Conservation (phyloP, 768 basidiomycete genomes). For the Boletus subparvulus region DNA sequence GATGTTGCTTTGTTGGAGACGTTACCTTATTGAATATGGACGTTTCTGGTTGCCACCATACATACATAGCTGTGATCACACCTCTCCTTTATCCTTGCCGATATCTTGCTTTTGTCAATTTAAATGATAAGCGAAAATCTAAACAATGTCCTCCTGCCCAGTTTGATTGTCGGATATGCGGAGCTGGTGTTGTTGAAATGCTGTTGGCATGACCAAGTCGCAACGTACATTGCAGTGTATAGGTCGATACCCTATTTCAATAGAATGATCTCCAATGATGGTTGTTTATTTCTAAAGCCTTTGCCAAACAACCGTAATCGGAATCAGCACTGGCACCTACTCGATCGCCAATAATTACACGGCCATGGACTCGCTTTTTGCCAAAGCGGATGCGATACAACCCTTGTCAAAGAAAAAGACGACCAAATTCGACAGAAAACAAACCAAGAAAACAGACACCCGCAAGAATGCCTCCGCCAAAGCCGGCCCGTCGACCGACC, state of each 20-base stretch:
- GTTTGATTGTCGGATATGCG: too few relatives aligned
- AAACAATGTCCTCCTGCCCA: too few relatives aligned
- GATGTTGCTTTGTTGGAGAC: neutral
- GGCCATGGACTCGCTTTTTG: slow-evolving; percentile 65
- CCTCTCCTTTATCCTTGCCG: neutral
- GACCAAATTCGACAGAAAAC: slow-evolving; percentile 8
- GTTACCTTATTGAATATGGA: slow-evolving; percentile 5
- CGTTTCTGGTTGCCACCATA: neutral
- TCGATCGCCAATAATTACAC: neutral
- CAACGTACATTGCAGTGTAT: neutral
- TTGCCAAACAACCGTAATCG: slow-evolving; percentile 12
- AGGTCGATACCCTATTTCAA: too few relatives aligned
- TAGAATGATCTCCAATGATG: neutral
- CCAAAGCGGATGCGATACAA: slow-evolving; percentile 61
- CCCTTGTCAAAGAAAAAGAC: slow-evolving; percentile 50
- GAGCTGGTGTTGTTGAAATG: neutral
- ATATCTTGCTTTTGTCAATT: neutral
- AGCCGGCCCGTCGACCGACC: slow-evolving; percentile 38
- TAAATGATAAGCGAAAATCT: neutral
- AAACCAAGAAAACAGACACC: slow-evolving; percentile 25
- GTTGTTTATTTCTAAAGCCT: slow-evolving; percentile 17
- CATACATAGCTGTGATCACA: slow-evolving; percentile 11
- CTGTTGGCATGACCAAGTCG: neutral
- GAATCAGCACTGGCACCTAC: neutral
- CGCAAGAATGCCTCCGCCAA: slow-evolving; percentile 15